A percentile compares a stretch with the other conserved stretches of the same genome.
Evolutionary conservation across 345 rosid genomes (phyloP).

Genomic region (Acer yangbiense): DNA sequence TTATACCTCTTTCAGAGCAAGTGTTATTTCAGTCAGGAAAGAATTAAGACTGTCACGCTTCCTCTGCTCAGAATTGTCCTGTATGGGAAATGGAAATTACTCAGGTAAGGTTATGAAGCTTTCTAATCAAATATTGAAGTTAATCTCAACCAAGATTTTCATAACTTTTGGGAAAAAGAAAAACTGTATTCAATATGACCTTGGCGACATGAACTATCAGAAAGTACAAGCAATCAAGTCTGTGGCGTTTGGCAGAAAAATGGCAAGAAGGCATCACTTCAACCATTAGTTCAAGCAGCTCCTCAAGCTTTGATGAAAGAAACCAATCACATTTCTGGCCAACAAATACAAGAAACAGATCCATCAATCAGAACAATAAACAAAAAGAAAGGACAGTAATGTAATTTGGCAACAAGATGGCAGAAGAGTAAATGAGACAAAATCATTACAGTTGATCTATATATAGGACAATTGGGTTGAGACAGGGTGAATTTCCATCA

Average conservation of each 20-base stretch:
- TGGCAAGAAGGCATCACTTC: slow-evolving; percentile 71
- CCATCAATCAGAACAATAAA: not conserved
- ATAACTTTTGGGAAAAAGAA: not conserved
- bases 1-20: slow-evolving; percentile 93
- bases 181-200: slow-evolving; percentile 35
- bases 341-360: slow-evolving; percentile 10
- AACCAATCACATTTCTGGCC: slow-evolving; percentile 60
- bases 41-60: slow-evolving; percentile 55
- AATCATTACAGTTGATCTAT: not conserved
- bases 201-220: slow-evolving; percentile 64
- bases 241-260: slow-evolving; percentile 89
- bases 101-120: slow-evolving; percentile 4
- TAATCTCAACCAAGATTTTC: not conserved
- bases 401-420: not conserved
- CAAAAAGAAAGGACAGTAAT: not conserved
- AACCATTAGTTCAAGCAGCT: slow-evolving; percentile 70
- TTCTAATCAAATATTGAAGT: not conserved
- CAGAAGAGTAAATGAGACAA: not conserved
- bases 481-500: not conserved
- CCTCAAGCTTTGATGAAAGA: slow-evolving; percentile 60
- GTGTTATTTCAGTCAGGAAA: slow-evolving; percentile 84
- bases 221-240: slow-evolving; percentile 88
- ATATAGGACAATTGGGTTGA: not conserved
- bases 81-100: slow-evolving; percentile 17
- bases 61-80: slow-evolving; percentile 67